Base-by-base conservation (phyloP, 108 stramenopile genomes). In the Pseudonitzschia multistriata region DNA sequence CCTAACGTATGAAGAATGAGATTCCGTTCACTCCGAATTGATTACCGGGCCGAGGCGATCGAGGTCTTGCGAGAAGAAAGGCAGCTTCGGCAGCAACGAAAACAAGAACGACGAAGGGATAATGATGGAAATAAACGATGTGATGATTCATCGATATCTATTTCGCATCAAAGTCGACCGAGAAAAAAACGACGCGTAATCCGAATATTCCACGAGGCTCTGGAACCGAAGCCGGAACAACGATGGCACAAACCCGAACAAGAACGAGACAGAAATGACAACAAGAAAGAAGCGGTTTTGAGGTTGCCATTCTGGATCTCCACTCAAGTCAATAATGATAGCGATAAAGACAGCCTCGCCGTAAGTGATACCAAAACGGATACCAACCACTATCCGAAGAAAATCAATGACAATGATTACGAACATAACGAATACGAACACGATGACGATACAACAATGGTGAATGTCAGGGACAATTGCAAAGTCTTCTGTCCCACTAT, bases 11-110 rank as follows among this genome's bases (percentile, higher is more conserved):
- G n/a, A n/a, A n/a, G n/a, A n/a, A 83, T 83, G 79, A 83, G 60
- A 42, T 83, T 85, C 78, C 85, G 85, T 40, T 73, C 85, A 21
- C 78, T 83, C 31, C 67, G 70, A 37, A 71, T 83, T 37, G 85
- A 85, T 70, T 85, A 85, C 57, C 74, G 71, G 64, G 40, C 74
- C 49, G 78, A 82, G 68, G 85, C 85, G 19, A 6, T 45, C 8
- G 35, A 53, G 35, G 31, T 49, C 14, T 22, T 66, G 36, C 45
- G 36, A 30, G 73, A 74, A 54, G 62, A 62, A 25, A 31, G 35
- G 37, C 56, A 35, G 35, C 10, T n/a, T 14, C 31, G 29, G 13
- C 19, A 36, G 4, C 1, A n/a, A 28, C 31, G 5, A 33, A 1
- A n/a, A 29, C 6, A 28, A 3, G 33, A 59, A 29, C 24, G 25